Conservation (phyloP, 164 flowering plant species). For the Magnolia kwangsiensis region DNA sequence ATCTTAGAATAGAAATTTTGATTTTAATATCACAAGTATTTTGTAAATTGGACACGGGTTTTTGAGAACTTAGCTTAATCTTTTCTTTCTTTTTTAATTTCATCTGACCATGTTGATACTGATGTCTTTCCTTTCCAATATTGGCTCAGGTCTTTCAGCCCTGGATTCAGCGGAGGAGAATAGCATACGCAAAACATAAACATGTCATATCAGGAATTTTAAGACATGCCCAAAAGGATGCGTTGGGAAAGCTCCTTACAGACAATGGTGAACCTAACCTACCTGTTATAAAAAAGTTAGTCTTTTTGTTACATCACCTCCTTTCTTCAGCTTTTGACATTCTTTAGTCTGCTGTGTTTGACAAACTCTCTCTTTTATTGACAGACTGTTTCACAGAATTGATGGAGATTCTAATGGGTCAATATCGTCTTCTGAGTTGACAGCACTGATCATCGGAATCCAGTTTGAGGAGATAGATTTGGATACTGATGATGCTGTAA, state of each 20-base stretch:
- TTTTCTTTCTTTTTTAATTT: background rate
- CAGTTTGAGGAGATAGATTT: conserved; percentile 57
- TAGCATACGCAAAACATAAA: conserved; percentile 68
- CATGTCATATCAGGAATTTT: conserved; percentile 72
- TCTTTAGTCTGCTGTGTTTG: background rate
- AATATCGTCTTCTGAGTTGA: conserved; percentile 50
- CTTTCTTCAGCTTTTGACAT: background rate
- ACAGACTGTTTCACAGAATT: conserved; percentile 57
- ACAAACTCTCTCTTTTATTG: conserved; percentile 3
- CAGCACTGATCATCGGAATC: conserved; percentile 68
- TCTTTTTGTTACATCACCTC: background rate
- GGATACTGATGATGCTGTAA: conserved; percentile 55
- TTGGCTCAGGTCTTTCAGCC: conserved; percentile 74
- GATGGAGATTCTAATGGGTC: conserved; percentile 44
- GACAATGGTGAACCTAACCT: conserved; percentile 55
- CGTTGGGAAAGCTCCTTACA: conserved; percentile 57
- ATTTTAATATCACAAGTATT: background rate
- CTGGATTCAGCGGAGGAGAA: conserved; percentile 68
- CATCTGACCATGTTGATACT: background rate
- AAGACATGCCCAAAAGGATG: conserved; percentile 42
- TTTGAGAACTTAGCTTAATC: no score
- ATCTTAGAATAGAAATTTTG: no score
- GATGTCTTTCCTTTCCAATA: background rate
- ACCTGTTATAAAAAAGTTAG: conserved; percentile 46
- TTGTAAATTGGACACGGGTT: background rate